A percentile compares a stretch with the other conserved stretches of the same genome.
Evolutionary conservation across 805 yeast species (phyloP).

Genomic region (Zygosaccharomyces bisporus): DNA sequence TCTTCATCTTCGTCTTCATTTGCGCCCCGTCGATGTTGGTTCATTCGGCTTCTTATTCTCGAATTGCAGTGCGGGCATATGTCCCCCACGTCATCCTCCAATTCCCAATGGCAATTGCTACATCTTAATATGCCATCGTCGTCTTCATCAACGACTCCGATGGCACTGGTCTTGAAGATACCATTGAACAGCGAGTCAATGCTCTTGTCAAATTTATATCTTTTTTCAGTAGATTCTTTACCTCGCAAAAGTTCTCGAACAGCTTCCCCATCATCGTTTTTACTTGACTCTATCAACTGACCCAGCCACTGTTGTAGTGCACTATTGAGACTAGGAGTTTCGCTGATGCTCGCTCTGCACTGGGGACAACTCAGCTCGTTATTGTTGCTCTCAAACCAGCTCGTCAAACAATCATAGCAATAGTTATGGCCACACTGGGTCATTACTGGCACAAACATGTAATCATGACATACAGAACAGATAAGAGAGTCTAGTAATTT

Average conservation of each 20-base stretch:
- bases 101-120: slow-evolving; percentile 77
- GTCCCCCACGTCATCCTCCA: slow-evolving; percentile 47
- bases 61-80: slow-evolving; percentile 68
- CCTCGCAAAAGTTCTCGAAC: slow-evolving; percentile 14
- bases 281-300: slow-evolving; percentile 39
- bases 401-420: slow-evolving; percentile 60
- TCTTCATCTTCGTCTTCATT: slow-evolving; percentile 17
- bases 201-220: slow-evolving; percentile 22
- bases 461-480: slow-evolving; percentile 68
- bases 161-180: slow-evolving; percentile 46
- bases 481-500: slow-evolving; percentile 30
- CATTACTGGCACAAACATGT: slow-evolving; percentile 61
- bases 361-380: slow-evolving; percentile 60
- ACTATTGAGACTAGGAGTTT: slow-evolving; percentile 52
- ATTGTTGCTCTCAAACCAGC: slow-evolving; percentile 50
- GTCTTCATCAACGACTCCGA: slow-evolving; percentile 50
- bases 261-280: slow-evolving; percentile 27
- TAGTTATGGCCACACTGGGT: slow-evolving; percentile 70
- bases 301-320: slow-evolving; percentile 46
- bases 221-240: slow-evolving; percentile 19
- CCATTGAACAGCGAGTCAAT: slow-evolving; percentile 45
- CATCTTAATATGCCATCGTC: slow-evolving; percentile 75
- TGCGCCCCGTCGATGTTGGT: slow-evolving; percentile 5
- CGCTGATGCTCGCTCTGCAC: slow-evolving; percentile 50
- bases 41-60: slow-evolving; percentile 38